Base-by-base conservation (phyloP, 257 asterid species). In the Lavandula angustifolia region DNA sequence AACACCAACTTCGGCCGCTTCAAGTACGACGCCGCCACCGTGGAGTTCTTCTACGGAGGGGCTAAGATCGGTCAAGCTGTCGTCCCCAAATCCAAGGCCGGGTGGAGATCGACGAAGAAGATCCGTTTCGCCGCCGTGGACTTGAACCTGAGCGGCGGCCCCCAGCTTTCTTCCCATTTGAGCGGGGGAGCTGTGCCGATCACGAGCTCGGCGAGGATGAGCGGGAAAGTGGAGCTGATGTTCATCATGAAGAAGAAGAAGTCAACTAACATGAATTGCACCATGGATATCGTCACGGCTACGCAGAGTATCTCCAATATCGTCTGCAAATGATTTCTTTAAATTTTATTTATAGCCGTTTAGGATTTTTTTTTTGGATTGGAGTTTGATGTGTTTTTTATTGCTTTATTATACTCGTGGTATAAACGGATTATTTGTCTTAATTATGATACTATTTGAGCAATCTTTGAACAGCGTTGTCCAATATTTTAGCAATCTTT, bases 171-270 rank as follows among this genome's bases (percentile, higher is more conserved):
- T 3, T 22, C 44, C 7, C 80, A 79, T 51, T 14, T 72, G 67
- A 53, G 34, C 5, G 63, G 59, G 17, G 81, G 80, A 67, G 9
- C 53, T 0, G 53, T 83, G 50, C 49, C 27, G 27, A 22, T 22
- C 27, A 22, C 27, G 27, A 22, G 27, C 2, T 22, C 27, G 27
- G 27, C 27, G 27, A 22, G 27, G 27, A 22, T 22, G 27, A 22
- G 27, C 27, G 27, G 27, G 2, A 22, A 22, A 22, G 27, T 22
- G 27, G 27, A 22, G 27, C 27, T 22, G 27, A 22, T 22, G 27
- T 22, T 22, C 27, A 22, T 78, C 2, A 42, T 74, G 54, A 82
- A 27, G 77, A 80, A 61, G 81, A 80, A 56, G 40, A 80, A 54
- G 61, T 40, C 55, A 0, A 35, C 73, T 0, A 65, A 60, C 17